Percentiles rank a stretch among this genome's conserved stretches.
Conservation (phyloP, 192 early-diverging fungal species). For the Pecoramyces ruminantium region DNA sequence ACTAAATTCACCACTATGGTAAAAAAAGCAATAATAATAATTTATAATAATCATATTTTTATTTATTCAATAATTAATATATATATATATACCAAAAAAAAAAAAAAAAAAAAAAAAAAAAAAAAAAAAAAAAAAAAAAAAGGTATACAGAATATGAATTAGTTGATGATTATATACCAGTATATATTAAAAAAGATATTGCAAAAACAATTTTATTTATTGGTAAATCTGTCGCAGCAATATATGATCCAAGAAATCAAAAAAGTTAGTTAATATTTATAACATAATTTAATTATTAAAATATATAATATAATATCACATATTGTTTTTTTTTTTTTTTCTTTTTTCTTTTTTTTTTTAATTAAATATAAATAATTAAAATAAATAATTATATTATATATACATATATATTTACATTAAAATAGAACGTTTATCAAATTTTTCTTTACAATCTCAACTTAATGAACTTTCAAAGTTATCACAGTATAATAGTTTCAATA, state of each 20-base stretch:
- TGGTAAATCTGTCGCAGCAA: background rate
- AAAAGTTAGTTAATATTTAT: background rate
- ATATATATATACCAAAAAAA: no score
- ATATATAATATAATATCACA: no score
- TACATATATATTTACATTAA: no score
- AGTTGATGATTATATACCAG: background rate
- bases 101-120: no score
- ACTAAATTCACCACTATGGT: background rate
- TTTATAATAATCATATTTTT: no score
- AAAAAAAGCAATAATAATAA: no score
- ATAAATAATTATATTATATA: no score
- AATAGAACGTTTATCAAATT: background rate
- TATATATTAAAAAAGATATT: background rate
- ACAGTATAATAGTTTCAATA: background rate
- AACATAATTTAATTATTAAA: background rate
- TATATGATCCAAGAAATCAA: background rate
- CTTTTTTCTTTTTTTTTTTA: no score
- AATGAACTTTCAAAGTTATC: background rate
- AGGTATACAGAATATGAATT: background rate
- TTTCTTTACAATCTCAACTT: background rate
- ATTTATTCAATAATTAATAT: no score
- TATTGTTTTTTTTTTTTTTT: no score
- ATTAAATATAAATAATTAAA: no score
- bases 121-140: no score
- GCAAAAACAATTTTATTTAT: background rate